phyloP scores from a whole-genome alignment of 2,329 filamentous ascomycete genomes.

The Paecilomyces sp. region DNA sequence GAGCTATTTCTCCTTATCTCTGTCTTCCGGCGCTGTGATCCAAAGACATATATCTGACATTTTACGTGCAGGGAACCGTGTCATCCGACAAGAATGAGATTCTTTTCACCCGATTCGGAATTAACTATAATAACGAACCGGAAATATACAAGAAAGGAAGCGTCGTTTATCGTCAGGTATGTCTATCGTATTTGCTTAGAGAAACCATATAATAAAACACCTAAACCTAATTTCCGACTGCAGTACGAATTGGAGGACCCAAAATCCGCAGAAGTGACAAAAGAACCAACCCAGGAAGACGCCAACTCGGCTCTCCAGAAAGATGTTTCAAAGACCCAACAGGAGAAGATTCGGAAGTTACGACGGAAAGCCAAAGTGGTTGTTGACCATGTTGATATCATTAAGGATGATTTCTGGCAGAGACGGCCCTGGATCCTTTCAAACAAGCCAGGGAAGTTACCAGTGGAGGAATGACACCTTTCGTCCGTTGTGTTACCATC shows the following conservation, averaged over 20 bases:
- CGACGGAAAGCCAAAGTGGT: slow-evolving; percentile 73
- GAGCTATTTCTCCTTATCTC: slow-evolving; percentile 10
- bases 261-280: slow-evolving; percentile 36
- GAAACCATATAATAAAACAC: neutral
- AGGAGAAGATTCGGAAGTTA: slow-evolving; percentile 75
- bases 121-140: slow-evolving; percentile 96
- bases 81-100: slow-evolving; percentile 94
- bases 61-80: slow-evolving; percentile 60
- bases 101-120: slow-evolving; percentile 75
- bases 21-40: neutral
- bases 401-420: slow-evolving; percentile 92
- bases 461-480: slow-evolving; percentile 38
- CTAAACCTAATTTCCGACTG: neutral
- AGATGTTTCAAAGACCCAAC: slow-evolving; percentile 67
- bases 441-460: slow-evolving; percentile 63
- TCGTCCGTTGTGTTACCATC: slow-evolving; percentile 2
- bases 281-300: slow-evolving; percentile 41
- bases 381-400: slow-evolving; percentile 84
- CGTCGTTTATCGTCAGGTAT: slow-evolving; percentile 73
- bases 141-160: slow-evolving; percentile 93
- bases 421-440: slow-evolving; percentile 75
- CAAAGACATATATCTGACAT: too few relatives aligned
- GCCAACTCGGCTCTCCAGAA: slow-evolving; percentile 26
- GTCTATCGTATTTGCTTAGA: neutral
- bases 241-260: slow-evolving; percentile 66